Conservation (phyloP, 768 basidiomycete species). For the Mycena galericulata region DNA sequence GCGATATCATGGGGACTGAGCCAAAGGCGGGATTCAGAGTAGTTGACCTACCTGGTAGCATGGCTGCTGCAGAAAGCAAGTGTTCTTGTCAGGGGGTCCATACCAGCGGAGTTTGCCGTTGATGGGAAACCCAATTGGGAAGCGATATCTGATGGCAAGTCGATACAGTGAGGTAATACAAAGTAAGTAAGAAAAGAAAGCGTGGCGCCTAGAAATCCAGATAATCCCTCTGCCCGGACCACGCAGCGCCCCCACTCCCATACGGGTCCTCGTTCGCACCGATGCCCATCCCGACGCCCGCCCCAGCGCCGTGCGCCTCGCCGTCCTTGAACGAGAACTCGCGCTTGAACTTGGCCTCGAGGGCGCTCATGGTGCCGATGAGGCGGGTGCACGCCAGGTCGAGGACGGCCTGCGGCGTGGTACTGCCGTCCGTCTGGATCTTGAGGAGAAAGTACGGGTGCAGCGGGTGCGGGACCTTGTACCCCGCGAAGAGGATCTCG, state of each 20-base stretch:
- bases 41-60: too few relatives aligned
- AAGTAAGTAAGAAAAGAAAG: neutral
- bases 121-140: too few relatives aligned
- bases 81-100: too few relatives aligned
- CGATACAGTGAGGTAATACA: neutral
- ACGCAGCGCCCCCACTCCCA: conserved; percentile 55
- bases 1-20: too few relatives aligned
- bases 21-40: too few relatives aligned
- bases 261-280: conserved; percentile 65
- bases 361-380: conserved; percentile 73
- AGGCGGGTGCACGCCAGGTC: conserved; percentile 88
- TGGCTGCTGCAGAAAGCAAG: too few relatives aligned
- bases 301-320: conserved; percentile 49
- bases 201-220: conserved; percentile 59
- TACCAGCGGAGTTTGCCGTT: too few relatives aligned
- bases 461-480: conserved; percentile 97
- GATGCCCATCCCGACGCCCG: conserved; percentile 31
- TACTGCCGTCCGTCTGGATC: conserved; percentile 89
- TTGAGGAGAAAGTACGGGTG: conserved; percentile 96
- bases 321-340: conserved; percentile 86
- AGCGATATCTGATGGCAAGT: neutral
- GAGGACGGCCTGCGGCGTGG: conserved; percentile 61
- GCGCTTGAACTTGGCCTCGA: conserved; percentile 83
- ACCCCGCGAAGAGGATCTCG: conserved; percentile 93
- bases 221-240: conserved; percentile 65